A percentile compares a stretch with the other conserved stretches of the same genome.
These are phyloP conservation scores for Trifolium dubium DNA, from an alignment of 306 rosid species.

Conservation along the genomic window DNA sequence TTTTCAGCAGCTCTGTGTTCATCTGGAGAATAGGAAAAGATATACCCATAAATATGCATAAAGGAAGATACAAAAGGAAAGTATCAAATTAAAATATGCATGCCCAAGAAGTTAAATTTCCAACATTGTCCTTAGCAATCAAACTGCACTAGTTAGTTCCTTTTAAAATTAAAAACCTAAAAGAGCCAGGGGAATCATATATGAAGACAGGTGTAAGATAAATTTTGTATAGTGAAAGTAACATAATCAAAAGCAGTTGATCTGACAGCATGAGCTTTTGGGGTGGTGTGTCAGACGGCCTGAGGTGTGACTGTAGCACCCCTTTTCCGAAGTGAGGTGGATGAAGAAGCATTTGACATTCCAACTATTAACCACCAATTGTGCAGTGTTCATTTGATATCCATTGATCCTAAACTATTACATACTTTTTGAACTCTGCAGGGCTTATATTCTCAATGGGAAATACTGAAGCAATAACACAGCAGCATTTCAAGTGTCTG, in stretches of 20 bases:
- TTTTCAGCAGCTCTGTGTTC: conserved; percentile 71
- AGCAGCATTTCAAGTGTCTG: not conserved
- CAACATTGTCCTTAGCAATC: not conserved
- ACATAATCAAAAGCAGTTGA: not conserved
- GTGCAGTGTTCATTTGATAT: conserved; percentile 1
- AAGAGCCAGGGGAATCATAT: conserved; percentile 11
- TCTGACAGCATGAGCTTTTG: not conserved
- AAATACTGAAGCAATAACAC: not conserved
- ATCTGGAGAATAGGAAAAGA: conserved; percentile 58
- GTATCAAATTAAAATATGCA: conserved; percentile 18
- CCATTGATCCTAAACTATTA: not conserved
- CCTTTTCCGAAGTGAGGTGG: not conserved
- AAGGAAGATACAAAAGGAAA: conserved; percentile 27
- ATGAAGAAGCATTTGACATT: conserved; percentile 1
- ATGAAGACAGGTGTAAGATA: not conserved
- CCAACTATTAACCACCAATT: not conserved
- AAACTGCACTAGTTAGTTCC: not conserved
- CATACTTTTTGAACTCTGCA: not conserved
- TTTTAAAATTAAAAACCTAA: not conserved
- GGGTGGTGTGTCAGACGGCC: not conserved
- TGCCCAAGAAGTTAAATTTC: conserved; percentile 24
- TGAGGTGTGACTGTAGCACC: not conserved
- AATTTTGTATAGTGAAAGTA: not conserved
- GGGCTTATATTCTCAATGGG: not conserved
- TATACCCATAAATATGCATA: conserved; percentile 25